These are phyloP conservation scores for Malus hybrid DNA, from an alignment of 331 rosid genomes.

Conservation along the genomic window DNA sequence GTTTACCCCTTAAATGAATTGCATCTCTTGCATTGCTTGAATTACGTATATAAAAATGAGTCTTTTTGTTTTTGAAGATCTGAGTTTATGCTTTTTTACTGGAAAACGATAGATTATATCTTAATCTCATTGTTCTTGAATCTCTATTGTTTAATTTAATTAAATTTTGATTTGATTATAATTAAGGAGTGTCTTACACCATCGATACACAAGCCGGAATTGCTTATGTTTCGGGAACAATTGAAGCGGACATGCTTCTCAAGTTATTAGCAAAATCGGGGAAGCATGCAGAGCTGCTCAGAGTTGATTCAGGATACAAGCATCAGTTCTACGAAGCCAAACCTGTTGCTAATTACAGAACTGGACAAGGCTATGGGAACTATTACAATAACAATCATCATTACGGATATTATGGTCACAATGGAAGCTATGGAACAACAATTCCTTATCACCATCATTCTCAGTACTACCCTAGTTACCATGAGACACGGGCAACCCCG, in stretches of 20 bases:
- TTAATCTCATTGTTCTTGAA: background rate
- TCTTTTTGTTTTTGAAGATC: too few relatives aligned
- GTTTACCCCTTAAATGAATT: too few relatives aligned
- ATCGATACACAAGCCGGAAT: slow-evolving; percentile 6
- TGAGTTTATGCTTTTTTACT: too few relatives aligned
- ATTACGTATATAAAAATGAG: too few relatives aligned
- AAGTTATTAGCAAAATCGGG: slow-evolving; percentile 3
- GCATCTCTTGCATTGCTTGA: too few relatives aligned
- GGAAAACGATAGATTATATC: too few relatives aligned
- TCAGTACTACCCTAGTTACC: background rate
- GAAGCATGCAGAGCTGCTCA: slow-evolving; percentile 14
- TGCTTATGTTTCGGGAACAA: slow-evolving; percentile 3
- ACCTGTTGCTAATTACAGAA: background rate
- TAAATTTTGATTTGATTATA: background rate
- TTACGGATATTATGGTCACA: background rate
- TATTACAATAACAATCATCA: background rate
- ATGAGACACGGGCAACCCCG: background rate
- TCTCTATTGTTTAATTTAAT: background rate
- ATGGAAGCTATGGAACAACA: background rate
- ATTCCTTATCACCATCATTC: background rate
- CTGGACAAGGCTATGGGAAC: background rate
- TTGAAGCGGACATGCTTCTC: slow-evolving; percentile 1
- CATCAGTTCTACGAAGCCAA: background rate
- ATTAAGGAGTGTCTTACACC: slow-evolving; percentile 17
- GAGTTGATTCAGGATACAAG: slow-evolving; percentile 1